These are phyloP conservation scores for Kodamaea nitidulidarum DNA, from an alignment of 805 yeast species.

Conservation along the genomic window DNA sequence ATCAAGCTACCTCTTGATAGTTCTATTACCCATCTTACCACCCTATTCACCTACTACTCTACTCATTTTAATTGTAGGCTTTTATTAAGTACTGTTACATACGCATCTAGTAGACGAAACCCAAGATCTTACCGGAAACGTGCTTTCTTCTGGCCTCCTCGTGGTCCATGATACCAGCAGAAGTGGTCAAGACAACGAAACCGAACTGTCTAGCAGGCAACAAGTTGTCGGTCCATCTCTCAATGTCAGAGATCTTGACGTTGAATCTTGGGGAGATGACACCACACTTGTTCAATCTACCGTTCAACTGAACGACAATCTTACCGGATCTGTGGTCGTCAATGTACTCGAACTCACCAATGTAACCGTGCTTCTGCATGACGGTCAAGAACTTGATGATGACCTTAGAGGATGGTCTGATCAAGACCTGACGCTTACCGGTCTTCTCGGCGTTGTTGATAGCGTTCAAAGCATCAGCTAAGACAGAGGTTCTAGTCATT, in stretches of 20 bases:
- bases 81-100: conserved; percentile 1
- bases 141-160: conserved; percentile 99
- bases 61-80: neutral
- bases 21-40: too few species aligned
- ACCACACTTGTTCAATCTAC: conserved; percentile 89
- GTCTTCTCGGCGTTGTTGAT: conserved; percentile 36
- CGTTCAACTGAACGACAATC: conserved; percentile 33
- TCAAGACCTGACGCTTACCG: conserved; percentile 35
- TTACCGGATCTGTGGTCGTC: conserved; percentile 37
- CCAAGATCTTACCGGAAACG: conserved; percentile 97
- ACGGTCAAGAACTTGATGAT: conserved; percentile 30
- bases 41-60: too few species aligned
- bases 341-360: conserved; percentile 34
- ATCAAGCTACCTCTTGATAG: too few species aligned
- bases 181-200: conserved; percentile 94
- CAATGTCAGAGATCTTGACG: conserved; percentile 91
- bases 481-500: conserved; percentile 34
- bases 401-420: conserved; percentile 35
- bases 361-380: conserved; percentile 35
- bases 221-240: conserved; percentile 97
- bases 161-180: conserved; percentile 99
- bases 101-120: conserved; percentile 79
- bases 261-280: conserved; percentile 98
- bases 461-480: conserved; percentile 35
- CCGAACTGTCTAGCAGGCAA: conserved; percentile 99